phyloP scores from a whole-genome alignment of 108 stramenopile genomes.

The Stephanodiscus triporus region DNA sequence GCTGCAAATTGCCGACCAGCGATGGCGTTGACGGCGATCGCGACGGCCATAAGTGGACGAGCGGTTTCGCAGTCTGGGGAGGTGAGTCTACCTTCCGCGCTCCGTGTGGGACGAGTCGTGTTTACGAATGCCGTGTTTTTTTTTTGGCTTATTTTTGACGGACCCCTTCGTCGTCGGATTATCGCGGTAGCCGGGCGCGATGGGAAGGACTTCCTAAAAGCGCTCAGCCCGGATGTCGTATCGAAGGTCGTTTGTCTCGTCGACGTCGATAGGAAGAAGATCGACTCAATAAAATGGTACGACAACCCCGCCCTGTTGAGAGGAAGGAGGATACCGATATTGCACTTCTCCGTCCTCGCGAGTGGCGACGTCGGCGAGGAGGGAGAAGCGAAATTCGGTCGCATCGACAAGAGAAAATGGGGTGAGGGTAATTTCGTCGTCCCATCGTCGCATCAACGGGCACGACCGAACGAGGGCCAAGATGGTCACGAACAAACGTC shows the following conservation, averaged over 20 bases:
- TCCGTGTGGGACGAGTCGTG: too few relatives aligned
- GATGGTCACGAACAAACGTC: neutral
- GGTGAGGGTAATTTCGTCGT: neutral
- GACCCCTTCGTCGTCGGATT: too few relatives aligned
- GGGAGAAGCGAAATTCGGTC: conserved; percentile 42
- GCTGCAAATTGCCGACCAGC: neutral
- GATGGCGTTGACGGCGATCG: neutral
- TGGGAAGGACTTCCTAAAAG: conserved; percentile 90
- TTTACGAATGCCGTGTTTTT: too few relatives aligned
- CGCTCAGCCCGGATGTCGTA: conserved; percentile 56
- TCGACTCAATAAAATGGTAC: conserved; percentile 61
- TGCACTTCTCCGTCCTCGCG: conserved; percentile 79
- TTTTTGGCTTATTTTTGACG: too few relatives aligned
- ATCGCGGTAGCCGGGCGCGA: conserved; percentile 88
- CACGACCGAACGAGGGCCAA: neutral
- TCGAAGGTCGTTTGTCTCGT: conserved; percentile 72
- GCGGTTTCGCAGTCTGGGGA: conserved; percentile 64
- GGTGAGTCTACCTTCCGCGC: too few relatives aligned
- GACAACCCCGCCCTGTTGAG: conserved; percentile 47
- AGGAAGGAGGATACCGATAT: conserved; percentile 67
- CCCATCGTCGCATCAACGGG: conserved; percentile 6
- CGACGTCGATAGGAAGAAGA: conserved; percentile 87
- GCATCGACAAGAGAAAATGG: conserved; percentile 60
- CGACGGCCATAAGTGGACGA: conserved; percentile 27
- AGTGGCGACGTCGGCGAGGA: conserved; percentile 9